A percentile compares a stretch with the other conserved stretches of the same genome.
Evolutionary conservation across 139 green algal genomes (phyloP).

Genomic region (Gonium pectorale): DNA sequence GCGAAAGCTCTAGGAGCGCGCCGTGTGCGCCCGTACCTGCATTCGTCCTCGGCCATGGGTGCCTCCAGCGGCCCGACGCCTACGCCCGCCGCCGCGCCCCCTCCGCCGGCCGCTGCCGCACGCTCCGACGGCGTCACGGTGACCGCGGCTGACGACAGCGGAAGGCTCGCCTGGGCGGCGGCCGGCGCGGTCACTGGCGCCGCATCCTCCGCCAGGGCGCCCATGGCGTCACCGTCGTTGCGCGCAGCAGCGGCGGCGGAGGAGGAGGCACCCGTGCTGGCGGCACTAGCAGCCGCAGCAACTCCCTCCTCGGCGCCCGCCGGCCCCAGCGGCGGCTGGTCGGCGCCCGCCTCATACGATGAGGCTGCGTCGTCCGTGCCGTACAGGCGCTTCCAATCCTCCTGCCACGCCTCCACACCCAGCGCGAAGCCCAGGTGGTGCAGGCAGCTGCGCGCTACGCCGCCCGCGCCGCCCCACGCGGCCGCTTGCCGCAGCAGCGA

Average conservation of each 20-base stretch:
- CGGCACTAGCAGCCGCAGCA: too few species aligned
- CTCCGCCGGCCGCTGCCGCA: neutral
- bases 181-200: too few species aligned
- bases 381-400: slow-evolving; percentile 18
- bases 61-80: neutral
- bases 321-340: neutral
- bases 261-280: too few species aligned
- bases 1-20: too few species aligned
- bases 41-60: neutral
- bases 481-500: slow-evolving; percentile 8
- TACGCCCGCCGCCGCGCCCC: neutral
- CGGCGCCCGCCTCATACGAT: neutral
- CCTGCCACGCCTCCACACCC: slow-evolving; percentile 51
- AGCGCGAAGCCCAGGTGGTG: slow-evolving; percentile 56
- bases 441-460: slow-evolving; percentile 32
- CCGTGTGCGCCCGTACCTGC: slow-evolving; percentile 3
- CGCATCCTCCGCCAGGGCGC: too few species aligned
- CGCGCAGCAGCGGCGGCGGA: too few species aligned
- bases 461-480: neutral
- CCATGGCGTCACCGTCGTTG: too few species aligned
- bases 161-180: too few species aligned
- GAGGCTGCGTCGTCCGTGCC: neutral
- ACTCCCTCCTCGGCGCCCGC: too few species aligned
- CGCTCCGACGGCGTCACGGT: too few species aligned
- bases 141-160: too few species aligned